Conservation (phyloP, 2,329 filamentous ascomycete genomes). For the Cercospora brassicicola region DNA sequence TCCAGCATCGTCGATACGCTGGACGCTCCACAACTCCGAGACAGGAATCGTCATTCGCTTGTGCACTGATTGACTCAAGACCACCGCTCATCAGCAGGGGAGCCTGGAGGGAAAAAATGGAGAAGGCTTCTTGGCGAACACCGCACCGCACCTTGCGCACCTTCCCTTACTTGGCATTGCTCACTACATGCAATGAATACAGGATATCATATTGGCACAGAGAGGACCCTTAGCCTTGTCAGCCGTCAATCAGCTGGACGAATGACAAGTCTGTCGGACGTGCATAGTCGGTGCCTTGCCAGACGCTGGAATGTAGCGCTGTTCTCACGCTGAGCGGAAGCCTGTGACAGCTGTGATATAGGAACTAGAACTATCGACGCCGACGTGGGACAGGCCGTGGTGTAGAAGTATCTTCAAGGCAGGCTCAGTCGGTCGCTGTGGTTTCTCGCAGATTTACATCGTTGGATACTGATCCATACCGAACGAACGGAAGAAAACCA, state of each 20-base stretch:
- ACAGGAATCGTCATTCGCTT: conserved; percentile 13
- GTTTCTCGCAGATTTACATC: background rate
- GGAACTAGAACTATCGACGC: background rate
- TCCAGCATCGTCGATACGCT: conserved; percentile 45
- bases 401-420: background rate
- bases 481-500: conserved; percentile 18
- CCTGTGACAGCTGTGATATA: background rate
- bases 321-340: background rate
- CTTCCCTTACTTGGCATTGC: background rate
- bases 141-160: background rate
- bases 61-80: conserved; percentile 5
- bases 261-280: background rate
- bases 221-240: no score
- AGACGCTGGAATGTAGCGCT: background rate
- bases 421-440: background rate
- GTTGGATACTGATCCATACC: background rate
- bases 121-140: background rate
- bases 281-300: no score
- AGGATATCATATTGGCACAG: no score
- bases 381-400: background rate
- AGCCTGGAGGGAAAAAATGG: background rate
- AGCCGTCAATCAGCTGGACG: background rate
- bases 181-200: background rate
- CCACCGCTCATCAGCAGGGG: conserved; percentile 2
- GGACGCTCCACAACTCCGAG: conserved; percentile 39